These are phyloP conservation scores for Elsinoe australis DNA, from an alignment of 2,329 filamentous ascomycete species.

Conservation along the genomic window DNA sequence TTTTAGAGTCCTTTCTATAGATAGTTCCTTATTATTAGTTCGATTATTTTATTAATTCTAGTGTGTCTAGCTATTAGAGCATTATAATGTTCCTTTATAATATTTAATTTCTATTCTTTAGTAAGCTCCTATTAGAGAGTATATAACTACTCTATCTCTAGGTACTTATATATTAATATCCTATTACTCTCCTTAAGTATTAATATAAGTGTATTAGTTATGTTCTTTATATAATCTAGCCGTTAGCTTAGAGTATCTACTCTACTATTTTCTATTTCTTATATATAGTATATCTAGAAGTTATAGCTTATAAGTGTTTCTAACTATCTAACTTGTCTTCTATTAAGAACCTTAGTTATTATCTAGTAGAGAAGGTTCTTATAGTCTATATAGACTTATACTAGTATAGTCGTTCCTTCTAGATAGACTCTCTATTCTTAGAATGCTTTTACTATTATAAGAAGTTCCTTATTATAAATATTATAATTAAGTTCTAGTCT, in stretches of 20 bases:
- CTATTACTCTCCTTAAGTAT: conserved; percentile 4
- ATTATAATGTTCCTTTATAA: conserved; percentile 1
- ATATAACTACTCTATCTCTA: background rate
- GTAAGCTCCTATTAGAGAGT: background rate
- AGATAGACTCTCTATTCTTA: conserved; percentile 18
- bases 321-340: conserved; percentile 15
- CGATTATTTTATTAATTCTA: conserved; percentile 7
- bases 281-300: conserved; percentile 17
- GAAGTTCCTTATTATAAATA: conserved; percentile 19
- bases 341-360: conserved; percentile 13
- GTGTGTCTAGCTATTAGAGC: background rate
- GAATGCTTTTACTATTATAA: conserved; percentile 20
- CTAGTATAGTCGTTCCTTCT: conserved; percentile 5
- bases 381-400: conserved; percentile 16
- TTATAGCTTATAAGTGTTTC: conserved; percentile 16
- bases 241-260: background rate
- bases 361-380: conserved; percentile 17
- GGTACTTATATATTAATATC: background rate
- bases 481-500: conserved; percentile 17
- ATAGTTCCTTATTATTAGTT: conserved; percentile 10
- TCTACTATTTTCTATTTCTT: conserved; percentile 6
- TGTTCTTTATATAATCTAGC: conserved; percentile 1
- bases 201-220: too few relatives aligned
- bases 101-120: background rate
- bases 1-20: conserved; percentile 8